Conservation (phyloP, 2,329 filamentous ascomycete species). For the Bipolaris victoriae region DNA sequence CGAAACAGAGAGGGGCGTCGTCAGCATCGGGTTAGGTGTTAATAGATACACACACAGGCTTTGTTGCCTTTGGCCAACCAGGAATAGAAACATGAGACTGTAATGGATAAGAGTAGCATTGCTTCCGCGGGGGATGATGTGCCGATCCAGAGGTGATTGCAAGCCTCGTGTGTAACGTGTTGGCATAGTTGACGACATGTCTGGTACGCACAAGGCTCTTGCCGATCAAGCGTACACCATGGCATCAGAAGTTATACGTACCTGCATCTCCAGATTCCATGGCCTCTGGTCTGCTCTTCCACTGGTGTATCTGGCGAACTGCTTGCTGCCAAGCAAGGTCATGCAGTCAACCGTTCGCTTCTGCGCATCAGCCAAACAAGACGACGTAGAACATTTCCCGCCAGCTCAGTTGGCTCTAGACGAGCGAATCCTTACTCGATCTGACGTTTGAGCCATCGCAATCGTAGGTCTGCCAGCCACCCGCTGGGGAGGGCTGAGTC, state of each 20-base stretch:
- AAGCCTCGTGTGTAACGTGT: slow-evolving; percentile 12
- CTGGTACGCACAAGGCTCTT: slow-evolving; percentile 8
- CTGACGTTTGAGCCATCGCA: slow-evolving; percentile 10
- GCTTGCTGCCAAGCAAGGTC: slow-evolving; percentile 31
- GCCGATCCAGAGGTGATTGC: slow-evolving; percentile 2
- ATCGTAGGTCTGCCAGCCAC: slow-evolving; percentile 20
- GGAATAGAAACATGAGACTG: neutral
- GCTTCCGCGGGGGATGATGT: neutral
- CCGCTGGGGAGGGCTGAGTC: slow-evolving; percentile 4
- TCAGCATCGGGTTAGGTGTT: neutral
- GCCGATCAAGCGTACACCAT: slow-evolving; percentile 6
- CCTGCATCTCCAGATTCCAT: slow-evolving; percentile 12
- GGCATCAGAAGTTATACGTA: slow-evolving; percentile 10
- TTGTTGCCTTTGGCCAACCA: neutral
- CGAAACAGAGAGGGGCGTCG: slow-evolving; percentile 2
- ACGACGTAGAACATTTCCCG: slow-evolving; percentile 23
- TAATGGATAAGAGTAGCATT: neutral
- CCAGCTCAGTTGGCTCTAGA: slow-evolving; percentile 40
- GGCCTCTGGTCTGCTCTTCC: slow-evolving; percentile 16
- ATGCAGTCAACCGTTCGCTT: slow-evolving; percentile 38
- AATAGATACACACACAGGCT: slow-evolving; percentile 4
- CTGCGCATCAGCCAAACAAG: slow-evolving; percentile 40
- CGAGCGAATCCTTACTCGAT: slow-evolving; percentile 30
- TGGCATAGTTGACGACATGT: slow-evolving; percentile 13
- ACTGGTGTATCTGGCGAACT: slow-evolving; percentile 10